Base-by-base conservation (phyloP, 768 basidiomycete genomes). In the Mycena rosella region DNA sequence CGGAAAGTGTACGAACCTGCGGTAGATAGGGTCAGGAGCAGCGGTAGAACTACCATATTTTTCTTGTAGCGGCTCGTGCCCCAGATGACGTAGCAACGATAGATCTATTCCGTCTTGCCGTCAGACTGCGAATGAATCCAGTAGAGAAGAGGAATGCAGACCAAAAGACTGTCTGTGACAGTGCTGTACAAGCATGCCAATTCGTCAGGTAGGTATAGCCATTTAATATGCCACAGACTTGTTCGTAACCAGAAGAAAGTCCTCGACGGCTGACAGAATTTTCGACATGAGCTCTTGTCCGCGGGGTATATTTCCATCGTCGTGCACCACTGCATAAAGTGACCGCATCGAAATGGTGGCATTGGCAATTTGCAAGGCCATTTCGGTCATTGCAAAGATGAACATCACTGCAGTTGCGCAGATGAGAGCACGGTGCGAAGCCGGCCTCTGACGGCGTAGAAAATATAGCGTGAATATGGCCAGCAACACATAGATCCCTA, bases 71-170 rank as follows among this genome's bases (percentile, higher is more conserved):
- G 13, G n/a, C 15, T 36, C 9, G 59, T 34, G 13, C 34, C 32
- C 59, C 59, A 60, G n/a, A 60, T 60, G 3, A 60, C 15, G 18
- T 60, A 60, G 34, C 59, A 60, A 26, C 59, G 59, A 15, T 60
- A 60, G 3, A 40, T 51, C 59, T 60, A 29, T 26, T 26, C 10
- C 26, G 8, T 8, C 14, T 45, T 3, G 15, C 1, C 3, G 26
- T 24, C 18, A 34, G 18, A 11, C 3, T 4, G 24, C 3, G 20
- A n/a, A 29, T 30, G 6, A n/a, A n/a, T n/a, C n/a, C n/a, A n/a
- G n/a, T n/a, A n/a, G n/a, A n/a, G n/a, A 15, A 30, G 9, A 22
- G 1, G 26, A 36, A 47, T 18, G 8, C 4, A n/a, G n/a, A 59
- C 57, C 29, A 59, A 24, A 22, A 59, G 42, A 7, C 27, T 18